Base-by-base conservation (phyloP, 2,329 filamentous ascomycete species). In the Metarhizium sp. region DNA sequence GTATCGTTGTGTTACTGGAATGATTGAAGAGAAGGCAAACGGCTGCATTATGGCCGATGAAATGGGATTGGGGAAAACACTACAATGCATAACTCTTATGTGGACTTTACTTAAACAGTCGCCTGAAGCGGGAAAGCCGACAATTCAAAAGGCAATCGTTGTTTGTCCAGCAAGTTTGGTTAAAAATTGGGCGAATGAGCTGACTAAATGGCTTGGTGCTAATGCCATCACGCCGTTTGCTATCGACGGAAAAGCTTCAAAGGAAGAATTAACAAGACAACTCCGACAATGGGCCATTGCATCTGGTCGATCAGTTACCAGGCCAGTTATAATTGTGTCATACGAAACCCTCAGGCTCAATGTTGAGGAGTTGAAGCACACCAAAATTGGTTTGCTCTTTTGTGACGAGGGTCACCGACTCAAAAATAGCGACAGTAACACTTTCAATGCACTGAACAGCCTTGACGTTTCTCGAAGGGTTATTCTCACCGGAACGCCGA, bases 1-100 rank as follows among this genome's bases (percentile, higher is more conserved):
- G 78, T 99, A 97, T 71, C 82, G 84, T 61, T 95, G 90, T 66
- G 91, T 94, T 6, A 97, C 92, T 1, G 94, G 94, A n/a, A 80
- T 97, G 78, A 88, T 97, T 55, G 94, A 97, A 64, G 81, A 87
- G 42, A 92, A 92, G 63, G 94, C 94, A 51, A 89, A 96, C 69
- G 94, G 94, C 2, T 99, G 94, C 72, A 99, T 99, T 68, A 99
- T 99, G 94, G 94, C 94, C 53, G 94, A 99, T 69, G 94, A 96
- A 69, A 99, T 99, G 94, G 94, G 94, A 63, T 75, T 99, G 34
- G 94, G 94, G 55, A 99, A 99, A 74, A 99, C 94, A 18, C 73
- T 99, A 47, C 94, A 99, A 75, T 99, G 94, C 71, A 99, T 99
- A 65, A 83, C 94, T 0, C 79, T 99, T 51, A 86, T 99, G 78